Evolutionary conservation across 768 basidiomycete species (phyloP).

Genomic region (Gymnopilus junonius): DNA sequence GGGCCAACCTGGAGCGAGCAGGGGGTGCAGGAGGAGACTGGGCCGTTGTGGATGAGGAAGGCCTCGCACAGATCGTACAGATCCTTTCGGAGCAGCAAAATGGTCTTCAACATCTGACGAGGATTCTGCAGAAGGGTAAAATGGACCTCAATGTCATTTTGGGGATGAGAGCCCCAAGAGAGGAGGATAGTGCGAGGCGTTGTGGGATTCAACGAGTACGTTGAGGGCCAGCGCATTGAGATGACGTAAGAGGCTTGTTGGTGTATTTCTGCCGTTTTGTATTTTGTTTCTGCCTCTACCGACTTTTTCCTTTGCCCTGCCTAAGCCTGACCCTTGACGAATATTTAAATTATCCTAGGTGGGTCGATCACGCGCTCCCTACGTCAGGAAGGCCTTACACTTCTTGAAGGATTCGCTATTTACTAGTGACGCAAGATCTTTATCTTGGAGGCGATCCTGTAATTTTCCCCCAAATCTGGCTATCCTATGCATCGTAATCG

Average conservation of each 20-base stretch:
- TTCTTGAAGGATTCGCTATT: too few species aligned
- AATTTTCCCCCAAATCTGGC: background rate
- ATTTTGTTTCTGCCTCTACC: background rate
- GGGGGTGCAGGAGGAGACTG: conserved; percentile 55
- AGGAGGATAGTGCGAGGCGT: conserved; percentile 28
- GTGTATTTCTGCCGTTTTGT: background rate
- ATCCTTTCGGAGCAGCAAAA: conserved; percentile 80
- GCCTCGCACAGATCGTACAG: conserved; percentile 77
- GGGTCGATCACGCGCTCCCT: too few species aligned
- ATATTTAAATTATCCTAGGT: too few species aligned
- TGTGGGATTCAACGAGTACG: conserved; percentile 41
- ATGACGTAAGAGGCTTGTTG: conserved; percentile 16
- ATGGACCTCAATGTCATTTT: conserved; percentile 71
- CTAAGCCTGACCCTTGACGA: too few species aligned
- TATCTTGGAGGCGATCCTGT: too few species aligned
- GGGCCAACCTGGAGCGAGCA: conserved; percentile 61
- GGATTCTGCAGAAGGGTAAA: conserved; percentile 65
- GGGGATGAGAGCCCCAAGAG: conserved; percentile 33
- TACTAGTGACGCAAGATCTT: too few species aligned
- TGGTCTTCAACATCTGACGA: conserved; percentile 80
- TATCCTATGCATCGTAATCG: background rate
- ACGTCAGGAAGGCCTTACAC: too few species aligned
- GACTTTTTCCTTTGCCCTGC: background rate
- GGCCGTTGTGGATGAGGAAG: conserved; percentile 89
- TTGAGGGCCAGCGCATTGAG: conserved; percentile 41